Evolutionary conservation across 2,329 filamentous ascomycete genomes (phyloP).

Genomic region (Penicillium freii): DNA sequence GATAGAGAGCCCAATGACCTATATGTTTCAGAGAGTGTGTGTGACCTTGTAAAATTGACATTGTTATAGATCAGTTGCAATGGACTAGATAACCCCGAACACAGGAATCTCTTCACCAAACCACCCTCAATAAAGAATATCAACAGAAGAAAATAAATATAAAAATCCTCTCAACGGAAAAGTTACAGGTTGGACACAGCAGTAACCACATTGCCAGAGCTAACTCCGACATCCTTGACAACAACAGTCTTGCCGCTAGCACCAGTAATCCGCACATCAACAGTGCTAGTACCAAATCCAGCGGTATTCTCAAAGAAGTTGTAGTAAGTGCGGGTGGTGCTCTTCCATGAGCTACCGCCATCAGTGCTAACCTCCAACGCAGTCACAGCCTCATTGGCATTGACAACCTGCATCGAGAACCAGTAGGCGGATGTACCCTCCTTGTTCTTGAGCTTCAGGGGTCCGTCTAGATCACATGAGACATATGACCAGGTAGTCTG

Average conservation of each 20-base stretch:
- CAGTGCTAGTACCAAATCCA: slow-evolving; percentile 56
- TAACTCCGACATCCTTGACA: slow-evolving; percentile 49
- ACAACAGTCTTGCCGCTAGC: slow-evolving; percentile 51
- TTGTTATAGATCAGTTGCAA: neutral
- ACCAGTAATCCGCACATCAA: slow-evolving; percentile 58
- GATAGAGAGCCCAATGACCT: neutral
- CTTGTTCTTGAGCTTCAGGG: slow-evolving; percentile 55
- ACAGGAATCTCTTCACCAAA: neutral
- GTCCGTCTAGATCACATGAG: slow-evolving; percentile 51
- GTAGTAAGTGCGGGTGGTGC: slow-evolving; percentile 54
- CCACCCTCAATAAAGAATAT: neutral
- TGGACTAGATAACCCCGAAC: neutral
- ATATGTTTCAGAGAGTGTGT: neutral
- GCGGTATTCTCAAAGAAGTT: slow-evolving; percentile 62
- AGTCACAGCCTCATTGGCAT: slow-evolving; percentile 57
- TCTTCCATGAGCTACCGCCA: slow-evolving; percentile 57
- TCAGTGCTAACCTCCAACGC: slow-evolving; percentile 62
- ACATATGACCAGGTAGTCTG: slow-evolving; percentile 51
- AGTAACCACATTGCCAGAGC: slow-evolving; percentile 20
- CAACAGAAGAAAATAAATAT: neutral
- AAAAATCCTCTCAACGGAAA: neutral
- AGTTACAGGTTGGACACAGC: slow-evolving; percentile 28
- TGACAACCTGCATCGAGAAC: slow-evolving; percentile 65
- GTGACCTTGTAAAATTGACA: neutral
- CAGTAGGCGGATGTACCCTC: slow-evolving; percentile 48